These are phyloP conservation scores for Coniochaeta hoffmannii DNA, from an alignment of 2,329 filamentous ascomycete genomes.

Conservation along the genomic window DNA sequence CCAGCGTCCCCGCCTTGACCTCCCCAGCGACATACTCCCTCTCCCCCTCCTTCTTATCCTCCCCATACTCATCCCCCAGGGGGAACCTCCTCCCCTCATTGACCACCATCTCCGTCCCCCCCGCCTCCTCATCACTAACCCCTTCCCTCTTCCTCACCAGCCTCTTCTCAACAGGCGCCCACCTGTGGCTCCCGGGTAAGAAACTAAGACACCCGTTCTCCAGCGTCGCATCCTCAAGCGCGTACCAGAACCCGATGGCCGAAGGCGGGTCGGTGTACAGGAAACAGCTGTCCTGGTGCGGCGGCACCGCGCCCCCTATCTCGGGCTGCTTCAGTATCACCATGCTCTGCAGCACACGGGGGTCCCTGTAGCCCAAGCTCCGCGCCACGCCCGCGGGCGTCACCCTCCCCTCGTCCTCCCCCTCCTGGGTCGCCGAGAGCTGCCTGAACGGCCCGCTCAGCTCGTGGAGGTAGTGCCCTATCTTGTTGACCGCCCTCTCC, in stretches of 20 bases:
- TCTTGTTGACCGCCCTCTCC: conserved; percentile 80
- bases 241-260: conserved; percentile 96
- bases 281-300: conserved; percentile 90
- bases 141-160: conserved; percentile 60
- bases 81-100: conserved; percentile 64
- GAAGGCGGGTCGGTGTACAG: conserved; percentile 83
- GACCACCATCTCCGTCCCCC: conserved; percentile 62
- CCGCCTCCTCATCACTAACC: conserved; percentile 17
- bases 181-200: conserved; percentile 68
- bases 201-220: conserved; percentile 89
- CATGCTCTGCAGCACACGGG: conserved; percentile 84
- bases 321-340: conserved; percentile 97
- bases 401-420: conserved; percentile 32
- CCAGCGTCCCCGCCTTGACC: conserved; percentile 83
- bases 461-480: conserved; percentile 69
- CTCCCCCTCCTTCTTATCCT: conserved; percentile 30
- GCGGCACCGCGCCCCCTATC: conserved; percentile 84
- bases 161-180: conserved; percentile 61
- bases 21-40: conserved; percentile 68
- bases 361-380: conserved; percentile 67
- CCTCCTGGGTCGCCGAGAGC: conserved; percentile 35
- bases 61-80: conserved; percentile 37
- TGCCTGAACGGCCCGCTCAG: conserved; percentile 59
- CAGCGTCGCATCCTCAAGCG: conserved; percentile 80
- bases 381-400: conserved; percentile 56